phyloP scores from a whole-genome alignment of 495 filamentous ascomycete species.

The Hypoxylon intermedium region DNA sequence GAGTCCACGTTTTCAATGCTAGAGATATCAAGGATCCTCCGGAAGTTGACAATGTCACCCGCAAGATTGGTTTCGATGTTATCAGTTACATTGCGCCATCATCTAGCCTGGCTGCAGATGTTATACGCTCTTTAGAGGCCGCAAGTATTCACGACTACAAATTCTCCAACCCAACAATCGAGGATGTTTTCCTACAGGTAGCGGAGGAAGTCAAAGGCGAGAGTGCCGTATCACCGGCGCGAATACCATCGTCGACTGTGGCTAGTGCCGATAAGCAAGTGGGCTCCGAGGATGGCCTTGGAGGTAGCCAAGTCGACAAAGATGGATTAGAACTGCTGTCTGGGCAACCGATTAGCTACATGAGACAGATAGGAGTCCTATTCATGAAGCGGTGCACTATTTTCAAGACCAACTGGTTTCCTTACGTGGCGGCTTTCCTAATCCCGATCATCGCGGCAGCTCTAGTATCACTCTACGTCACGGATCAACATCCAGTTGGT shows the following conservation, averaged over 20 bases:
- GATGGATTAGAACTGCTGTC: conserved; percentile 66
- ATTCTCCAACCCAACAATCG: conserved; percentile 83
- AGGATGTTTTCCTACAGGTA: conserved; percentile 84
- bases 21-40: conserved; percentile 54
- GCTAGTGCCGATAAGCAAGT: conserved; percentile 36
- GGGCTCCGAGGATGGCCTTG: conserved; percentile 30
- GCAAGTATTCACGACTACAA: conserved; percentile 71
- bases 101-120: conserved; percentile 65
- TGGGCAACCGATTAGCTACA: conserved; percentile 68
- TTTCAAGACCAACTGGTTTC: conserved; percentile 75
- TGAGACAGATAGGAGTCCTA: conserved; percentile 71
- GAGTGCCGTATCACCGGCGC: conserved; percentile 25
- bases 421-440: conserved; percentile 71
- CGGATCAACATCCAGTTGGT: conserved; percentile 58
- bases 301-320: conserved; percentile 34
- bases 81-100: conserved; percentile 71
- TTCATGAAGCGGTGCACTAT: conserved; percentile 81
- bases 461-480: conserved; percentile 75
- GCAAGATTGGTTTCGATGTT: conserved; percentile 68
- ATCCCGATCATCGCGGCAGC: conserved; percentile 79
- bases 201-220: conserved; percentile 69
- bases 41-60: conserved; percentile 60
- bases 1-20: conserved; percentile 70
- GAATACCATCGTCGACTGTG: conserved; percentile 21
- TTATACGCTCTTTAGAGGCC: conserved; percentile 71